Conservation (phyloP, 805 yeast genomes). For the Saccharomycopsis malanga region DNA sequence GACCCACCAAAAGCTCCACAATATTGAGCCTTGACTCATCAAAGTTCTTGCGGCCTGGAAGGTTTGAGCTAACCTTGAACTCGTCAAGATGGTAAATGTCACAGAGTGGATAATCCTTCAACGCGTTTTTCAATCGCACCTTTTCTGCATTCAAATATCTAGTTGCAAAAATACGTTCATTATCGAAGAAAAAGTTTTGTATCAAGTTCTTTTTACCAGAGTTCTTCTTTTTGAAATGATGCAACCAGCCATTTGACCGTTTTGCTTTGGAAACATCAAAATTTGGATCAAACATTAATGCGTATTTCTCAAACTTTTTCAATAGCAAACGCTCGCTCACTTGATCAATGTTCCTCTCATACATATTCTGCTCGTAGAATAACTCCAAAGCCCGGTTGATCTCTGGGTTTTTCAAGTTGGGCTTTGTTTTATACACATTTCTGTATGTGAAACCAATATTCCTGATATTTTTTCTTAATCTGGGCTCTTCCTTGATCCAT, state of each 20-base stretch:
- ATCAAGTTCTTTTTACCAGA: conserved; percentile 28
- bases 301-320: conserved; percentile 27
- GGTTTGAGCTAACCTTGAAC: conserved; percentile 25
- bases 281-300: conserved; percentile 16
- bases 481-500: conserved; percentile 32
- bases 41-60: conserved; percentile 19
- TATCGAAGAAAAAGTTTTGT: conserved; percentile 24
- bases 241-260: conserved; percentile 37
- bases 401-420: conserved; percentile 29
- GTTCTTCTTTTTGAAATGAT: conserved; percentile 33
- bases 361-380: conserved; percentile 32
- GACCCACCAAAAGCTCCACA: conserved; percentile 25
- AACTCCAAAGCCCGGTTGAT: conserved; percentile 32
- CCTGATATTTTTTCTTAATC: conserved; percentile 28
- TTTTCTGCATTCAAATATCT: conserved; percentile 25
- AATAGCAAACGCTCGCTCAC: conserved; percentile 29
- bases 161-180: conserved; percentile 18
- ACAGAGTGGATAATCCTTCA: conserved; percentile 22
- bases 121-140: conserved; percentile 22
- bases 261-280: conserved; percentile 9
- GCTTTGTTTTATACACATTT: conserved; percentile 29
- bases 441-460: conserved; percentile 26
- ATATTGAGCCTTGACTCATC: neutral
- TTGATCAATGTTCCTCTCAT: conserved; percentile 25
- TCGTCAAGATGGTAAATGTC: conserved; percentile 35